Evolutionary conservation across 352 stramenopile species (phyloP).

Genomic region (Phytophthora macrochlamydospora): DNA sequence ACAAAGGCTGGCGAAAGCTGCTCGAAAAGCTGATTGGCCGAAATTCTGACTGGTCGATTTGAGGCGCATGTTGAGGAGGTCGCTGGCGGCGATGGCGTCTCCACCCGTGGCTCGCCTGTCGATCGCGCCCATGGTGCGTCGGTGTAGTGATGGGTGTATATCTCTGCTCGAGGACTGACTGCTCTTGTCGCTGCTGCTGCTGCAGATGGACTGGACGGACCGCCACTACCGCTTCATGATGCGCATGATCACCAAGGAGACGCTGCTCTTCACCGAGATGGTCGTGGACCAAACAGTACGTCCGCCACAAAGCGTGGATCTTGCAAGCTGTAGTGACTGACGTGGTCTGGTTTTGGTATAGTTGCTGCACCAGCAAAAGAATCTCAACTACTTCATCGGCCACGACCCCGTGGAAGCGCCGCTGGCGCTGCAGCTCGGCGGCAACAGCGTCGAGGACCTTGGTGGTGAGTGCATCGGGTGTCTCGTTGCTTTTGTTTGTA

Average conservation of each 20-base stretch:
- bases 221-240: constrained; percentile 95
- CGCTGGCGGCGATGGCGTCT: constrained; percentile 41
- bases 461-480: constrained; percentile 36
- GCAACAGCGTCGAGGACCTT: constrained; percentile 88
- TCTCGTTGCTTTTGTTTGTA: not conserved
- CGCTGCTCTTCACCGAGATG: constrained; percentile 99
- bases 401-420: constrained; percentile 87
- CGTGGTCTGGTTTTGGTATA: constrained; percentile 12
- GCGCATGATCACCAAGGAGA: constrained; percentile 92
- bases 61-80: constrained; percentile 31
- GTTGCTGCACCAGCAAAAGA: constrained; percentile 85
- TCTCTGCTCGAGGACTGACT: not conserved
- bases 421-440: constrained; percentile 94
- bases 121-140: constrained; percentile 67
- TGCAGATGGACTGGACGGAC: constrained; percentile 98
- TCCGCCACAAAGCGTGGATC: not conserved
- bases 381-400: constrained; percentile 90
- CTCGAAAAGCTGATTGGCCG: not conserved
- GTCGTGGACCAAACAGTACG: constrained; percentile 96
- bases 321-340: not conserved
- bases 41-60: not conserved
- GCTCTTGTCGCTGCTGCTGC: not conserved
- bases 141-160: not conserved
- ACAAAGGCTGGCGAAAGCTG: too few species aligned
- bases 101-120: constrained; percentile 60